phyloP scores from a whole-genome alignment of 2,329 filamentous ascomycete genomes.

The Ophidiomyces ophidiicola region DNA sequence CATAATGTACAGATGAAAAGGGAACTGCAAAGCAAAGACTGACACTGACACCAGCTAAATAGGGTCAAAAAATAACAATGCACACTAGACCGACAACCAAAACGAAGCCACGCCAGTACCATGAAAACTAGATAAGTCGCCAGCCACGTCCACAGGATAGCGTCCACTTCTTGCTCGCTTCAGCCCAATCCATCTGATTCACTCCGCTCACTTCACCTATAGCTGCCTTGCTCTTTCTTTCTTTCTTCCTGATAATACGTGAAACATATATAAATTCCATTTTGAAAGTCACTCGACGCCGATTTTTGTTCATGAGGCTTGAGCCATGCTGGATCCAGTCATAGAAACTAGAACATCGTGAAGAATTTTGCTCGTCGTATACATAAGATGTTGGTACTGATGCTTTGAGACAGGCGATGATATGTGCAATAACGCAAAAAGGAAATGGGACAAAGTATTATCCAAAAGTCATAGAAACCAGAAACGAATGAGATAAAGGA shows the following conservation, averaged over 20 bases:
- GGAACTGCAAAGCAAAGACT: conserved; percentile 3
- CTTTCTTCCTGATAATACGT: conserved; percentile 21
- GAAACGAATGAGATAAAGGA: conserved; percentile 2
- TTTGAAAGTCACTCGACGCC: conserved; percentile 32
- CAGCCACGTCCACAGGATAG: conserved; percentile 19
- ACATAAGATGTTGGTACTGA: conserved; percentile 26
- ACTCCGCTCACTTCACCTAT: conserved; percentile 23
- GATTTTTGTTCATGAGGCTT: conserved; percentile 28
- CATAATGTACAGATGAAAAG: conserved; percentile 10
- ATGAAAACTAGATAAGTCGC: conserved; percentile 18
- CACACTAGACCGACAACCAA: conserved; percentile 4
- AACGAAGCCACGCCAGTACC: conserved; percentile 18
- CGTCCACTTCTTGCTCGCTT: conserved; percentile 20
- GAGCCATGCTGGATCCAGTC: conserved; percentile 25
- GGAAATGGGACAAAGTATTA: no score
- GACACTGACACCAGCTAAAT: conserved; percentile 7
- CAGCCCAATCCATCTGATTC: conserved; percentile 14
- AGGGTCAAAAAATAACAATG: conserved; percentile 13
- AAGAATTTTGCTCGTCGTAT: conserved; percentile 35
- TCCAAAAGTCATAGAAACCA: conserved; percentile 15
- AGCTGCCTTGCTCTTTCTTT: conserved; percentile 25
- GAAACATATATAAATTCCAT: conserved; percentile 20
- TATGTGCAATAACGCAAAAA: conserved; percentile 30
- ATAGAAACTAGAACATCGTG: conserved; percentile 28
- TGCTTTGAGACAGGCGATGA: conserved; percentile 23